A percentile compares a stretch with the other conserved stretches of the same genome.
Conservation (phyloP, 805 yeast genomes). For the Wickerhamiella spandovensis region DNA sequence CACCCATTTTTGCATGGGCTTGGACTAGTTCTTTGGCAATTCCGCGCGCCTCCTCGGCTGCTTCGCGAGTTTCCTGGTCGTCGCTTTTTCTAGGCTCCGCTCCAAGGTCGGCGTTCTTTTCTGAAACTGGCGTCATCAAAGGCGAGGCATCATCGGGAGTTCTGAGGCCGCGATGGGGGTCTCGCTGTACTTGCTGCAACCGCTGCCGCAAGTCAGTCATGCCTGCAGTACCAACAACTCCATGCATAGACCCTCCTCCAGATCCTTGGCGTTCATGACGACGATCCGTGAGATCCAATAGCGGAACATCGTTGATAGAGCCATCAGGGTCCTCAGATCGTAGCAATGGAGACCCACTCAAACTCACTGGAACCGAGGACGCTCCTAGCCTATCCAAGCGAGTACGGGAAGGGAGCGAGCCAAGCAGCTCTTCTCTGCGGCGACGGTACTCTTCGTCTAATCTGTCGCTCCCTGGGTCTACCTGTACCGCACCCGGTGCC, state of each 20-base stretch:
- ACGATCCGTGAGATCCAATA: background rate
- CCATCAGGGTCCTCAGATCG: background rate
- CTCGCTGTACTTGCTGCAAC: background rate
- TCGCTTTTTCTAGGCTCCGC: background rate
- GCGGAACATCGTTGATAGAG: background rate
- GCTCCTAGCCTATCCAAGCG: background rate
- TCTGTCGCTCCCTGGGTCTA: conserved; percentile 11
- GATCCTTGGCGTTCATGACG: background rate
- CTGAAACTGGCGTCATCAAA: background rate
- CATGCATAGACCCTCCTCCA: background rate
- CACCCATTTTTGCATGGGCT: conserved; percentile 10
- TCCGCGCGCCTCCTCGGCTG: conserved; percentile 15
- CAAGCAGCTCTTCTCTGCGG: conserved; percentile 13
- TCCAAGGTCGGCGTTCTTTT: background rate
- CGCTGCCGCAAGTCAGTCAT: background rate
- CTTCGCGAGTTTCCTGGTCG: background rate
- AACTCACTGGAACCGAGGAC: background rate
- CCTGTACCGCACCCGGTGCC: conserved; percentile 22
- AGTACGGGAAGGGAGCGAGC: conserved; percentile 1
- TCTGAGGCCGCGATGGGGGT: background rate
- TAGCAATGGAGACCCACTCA: conserved; percentile 1
- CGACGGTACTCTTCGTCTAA: conserved; percentile 15
- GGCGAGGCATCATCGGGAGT: background rate
- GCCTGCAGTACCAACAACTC: background rate
- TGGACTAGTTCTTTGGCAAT: conserved; percentile 16